Evolutionary conservation across 2,329 filamentous ascomycete species (phyloP), one percentile per base, ranked within the genome.

Genomic region (Plectosphaerella cucumerina): DNA sequence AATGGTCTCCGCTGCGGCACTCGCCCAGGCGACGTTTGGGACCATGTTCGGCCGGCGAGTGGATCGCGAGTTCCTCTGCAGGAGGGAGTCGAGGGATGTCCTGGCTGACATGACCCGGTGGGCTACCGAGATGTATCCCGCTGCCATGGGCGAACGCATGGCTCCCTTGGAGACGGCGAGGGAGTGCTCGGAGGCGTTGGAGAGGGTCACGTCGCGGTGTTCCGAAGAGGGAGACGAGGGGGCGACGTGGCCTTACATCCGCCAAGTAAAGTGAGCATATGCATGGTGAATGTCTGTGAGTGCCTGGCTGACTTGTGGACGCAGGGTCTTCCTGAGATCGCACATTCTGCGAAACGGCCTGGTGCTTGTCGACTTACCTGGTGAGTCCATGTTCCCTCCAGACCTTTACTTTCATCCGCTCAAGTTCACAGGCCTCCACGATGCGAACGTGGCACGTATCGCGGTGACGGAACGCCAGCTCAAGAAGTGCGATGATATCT

Each of bases 291-390:
- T 17, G 35, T 15, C 17, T n/a, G 8, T 39, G 17, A 17, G 17
- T 10, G 14, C 5, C 8, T 34, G 17, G 20, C 48, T 66, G 12
- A 65, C 48, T 21, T 18, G 10, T 31, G 26, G 9, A 8, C 18
- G n/a, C 35, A 76, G 73, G 47, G 72, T 79, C 0, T 72, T 62
- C 39, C 54, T 70, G 11, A 70, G 72, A 14, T 68, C 75, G 0
- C 60, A 75, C 52, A 75, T 78, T 17, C 57, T 79, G 9, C 75
- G 72, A 50, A 73, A 70, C 49, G 76, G 75, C 0, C 63, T 78
- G 1, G 59, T 77, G 4, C 64, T 79, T 6, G 74, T 74, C 0
- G 75, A 79, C 51, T 66, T 79, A 17, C 75, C 75, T 22, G 74
- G 73, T 75, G 64, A 20, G 59, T 54, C 11, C 2, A 17, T 26